A percentile compares a stretch with the other conserved stretches of the same genome.
These are phyloP conservation scores for Cyberlindnera mrakii DNA, from an alignment of 805 yeast genomes.

Conservation along the genomic window DNA sequence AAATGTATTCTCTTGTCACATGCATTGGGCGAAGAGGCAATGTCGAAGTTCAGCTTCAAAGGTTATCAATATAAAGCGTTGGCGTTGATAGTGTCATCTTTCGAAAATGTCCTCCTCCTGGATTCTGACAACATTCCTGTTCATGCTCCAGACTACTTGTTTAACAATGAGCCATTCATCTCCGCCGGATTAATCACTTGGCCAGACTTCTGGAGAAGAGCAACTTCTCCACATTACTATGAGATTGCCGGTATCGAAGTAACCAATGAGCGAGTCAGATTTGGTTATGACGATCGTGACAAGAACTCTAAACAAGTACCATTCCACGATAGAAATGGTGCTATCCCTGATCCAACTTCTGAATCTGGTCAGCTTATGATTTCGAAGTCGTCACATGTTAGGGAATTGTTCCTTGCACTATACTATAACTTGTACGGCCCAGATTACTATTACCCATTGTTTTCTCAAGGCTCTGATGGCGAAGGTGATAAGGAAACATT, in stretches of 20 bases:
- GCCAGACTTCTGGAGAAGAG: constrained; percentile 89
- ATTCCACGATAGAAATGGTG: constrained; percentile 52
- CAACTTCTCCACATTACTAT: constrained; percentile 70
- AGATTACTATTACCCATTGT: constrained; percentile 48
- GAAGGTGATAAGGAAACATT: constrained; percentile 60
- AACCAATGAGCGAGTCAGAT: constrained; percentile 32
- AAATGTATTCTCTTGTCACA: constrained; percentile 58
- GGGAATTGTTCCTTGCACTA: constrained; percentile 47
- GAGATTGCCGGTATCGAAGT: constrained; percentile 56
- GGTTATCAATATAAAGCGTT: constrained; percentile 65
- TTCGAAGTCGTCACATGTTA: constrained; percentile 48
- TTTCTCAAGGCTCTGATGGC: constrained; percentile 50
- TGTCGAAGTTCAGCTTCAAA: constrained; percentile 43
- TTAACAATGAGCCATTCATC: constrained; percentile 49
- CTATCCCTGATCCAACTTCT: constrained; percentile 56
- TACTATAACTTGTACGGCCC: constrained; percentile 61
- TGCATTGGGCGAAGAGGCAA: constrained; percentile 51
- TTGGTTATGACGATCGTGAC: constrained; percentile 33
- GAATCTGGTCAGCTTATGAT: constrained; percentile 63
- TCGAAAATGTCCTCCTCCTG: constrained; percentile 64
- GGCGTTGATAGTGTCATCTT: constrained; percentile 64
- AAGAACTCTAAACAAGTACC: constrained; percentile 33
- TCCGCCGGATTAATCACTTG: constrained; percentile 52
- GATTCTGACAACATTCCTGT: constrained; percentile 74
- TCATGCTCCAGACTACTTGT: constrained; percentile 53